These are phyloP conservation scores for Ricinus communis DNA, from an alignment of 345 rosid species.

Conservation along the genomic window DNA sequence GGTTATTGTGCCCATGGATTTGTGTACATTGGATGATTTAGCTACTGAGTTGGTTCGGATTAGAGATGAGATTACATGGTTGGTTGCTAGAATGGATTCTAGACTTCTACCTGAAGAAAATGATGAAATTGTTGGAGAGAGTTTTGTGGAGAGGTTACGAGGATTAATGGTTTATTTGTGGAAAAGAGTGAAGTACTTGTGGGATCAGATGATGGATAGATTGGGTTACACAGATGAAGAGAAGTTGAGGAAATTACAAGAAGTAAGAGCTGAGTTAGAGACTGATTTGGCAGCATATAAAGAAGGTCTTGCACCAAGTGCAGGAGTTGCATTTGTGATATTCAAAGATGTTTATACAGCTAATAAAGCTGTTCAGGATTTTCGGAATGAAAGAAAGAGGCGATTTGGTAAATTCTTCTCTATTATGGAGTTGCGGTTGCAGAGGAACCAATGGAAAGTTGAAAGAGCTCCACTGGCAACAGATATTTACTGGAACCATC, in stretches of 20 bases:
- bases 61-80: slow-evolving; percentile 89
- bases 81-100: slow-evolving; percentile 80
- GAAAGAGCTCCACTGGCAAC: slow-evolving; percentile 94
- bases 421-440: slow-evolving; percentile 73
- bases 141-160: slow-evolving; percentile 23
- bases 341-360: slow-evolving; percentile 93
- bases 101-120: slow-evolving; percentile 56
- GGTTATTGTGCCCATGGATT: slow-evolving; percentile 88
- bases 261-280: slow-evolving; percentile 72
- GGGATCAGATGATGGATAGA: slow-evolving; percentile 43
- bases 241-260: slow-evolving; percentile 71
- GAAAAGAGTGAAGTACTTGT: slow-evolving; percentile 40
- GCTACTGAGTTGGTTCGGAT: slow-evolving; percentile 75
- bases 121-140: slow-evolving; percentile 34
- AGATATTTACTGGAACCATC: slow-evolving; percentile 95
- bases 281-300: slow-evolving; percentile 63
- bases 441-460: slow-evolving; percentile 97
- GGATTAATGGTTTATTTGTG: slow-evolving; percentile 29
- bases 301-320: slow-evolving; percentile 77
- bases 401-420: slow-evolving; percentile 86
- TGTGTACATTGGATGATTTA: slow-evolving; percentile 90
- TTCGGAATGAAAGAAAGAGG: slow-evolving; percentile 70
- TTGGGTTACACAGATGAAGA: slow-evolving; percentile 70
- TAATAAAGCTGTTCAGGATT: slow-evolving; percentile 92
- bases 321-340: slow-evolving; percentile 91